Evolutionary conservation across 805 yeast species (phyloP), one percentile per base, ranked within the genome.

Genomic region (Candida insectorum): DNA sequence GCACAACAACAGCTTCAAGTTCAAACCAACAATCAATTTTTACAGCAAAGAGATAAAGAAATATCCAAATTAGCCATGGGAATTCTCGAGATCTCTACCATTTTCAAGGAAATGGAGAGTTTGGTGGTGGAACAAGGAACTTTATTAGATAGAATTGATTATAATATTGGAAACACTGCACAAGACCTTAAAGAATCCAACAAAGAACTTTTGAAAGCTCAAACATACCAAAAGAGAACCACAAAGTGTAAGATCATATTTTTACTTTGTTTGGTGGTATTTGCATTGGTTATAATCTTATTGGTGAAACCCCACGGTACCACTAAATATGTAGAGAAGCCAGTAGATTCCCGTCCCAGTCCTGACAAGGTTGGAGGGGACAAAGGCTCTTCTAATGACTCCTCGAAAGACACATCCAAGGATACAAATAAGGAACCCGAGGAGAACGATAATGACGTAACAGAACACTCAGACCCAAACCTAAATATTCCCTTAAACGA

Each of bases 41-140:
- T 85, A 23, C 73, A 77, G 35, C 86, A 84, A 46, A 70, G 98
- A 34, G 98, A 93, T 51, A 75, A 79, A 33, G 98, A 91, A 51
- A 93, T 93, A 33, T 83, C 84, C 20, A 84, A 83, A 45, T 72
- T 93, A 34, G 97, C 98, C 4, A 86, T 85, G 67, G 96, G 97
- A 32, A 95, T 93, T 28, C 65, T 91, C 25, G 99, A 93, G 54
- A 85, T 93, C 1, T 84, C 94, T 19, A 86, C 91, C 1, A 91
- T 93, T 28, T 93, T 93, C 65, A 83, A 84, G 54, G 97, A 93
- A 51, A 75, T 93, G 75, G 97, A 94, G 51, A 77, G 79, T 24
- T 69, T 93, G 71, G 85, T 93, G 26, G 83, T 93, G 36, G 97
- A 93, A 51, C 98, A 93, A 60, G 98, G 98, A 1, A 86, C 96